Conservation (phyloP, 441 rosid species). For the Adansonia gregorii region DNA sequence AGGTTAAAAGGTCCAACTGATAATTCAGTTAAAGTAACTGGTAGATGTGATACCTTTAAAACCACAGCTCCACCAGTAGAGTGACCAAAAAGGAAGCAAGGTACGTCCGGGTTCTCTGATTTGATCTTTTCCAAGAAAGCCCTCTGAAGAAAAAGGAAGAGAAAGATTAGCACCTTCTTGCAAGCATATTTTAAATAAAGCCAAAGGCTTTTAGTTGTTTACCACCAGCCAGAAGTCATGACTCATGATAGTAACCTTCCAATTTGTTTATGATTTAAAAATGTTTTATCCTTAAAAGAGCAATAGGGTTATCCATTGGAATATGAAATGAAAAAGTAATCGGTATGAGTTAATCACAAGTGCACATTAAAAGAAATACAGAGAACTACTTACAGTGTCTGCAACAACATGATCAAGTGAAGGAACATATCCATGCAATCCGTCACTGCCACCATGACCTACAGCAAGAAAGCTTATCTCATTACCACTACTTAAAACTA, state of each 20-base stretch:
- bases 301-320: conserved; percentile 2
- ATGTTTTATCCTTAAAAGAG: background rate
- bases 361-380: background rate
- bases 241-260: background rate
- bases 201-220: conserved; percentile 6
- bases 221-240: background rate
- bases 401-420: conserved; percentile 91
- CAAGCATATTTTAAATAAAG: background rate
- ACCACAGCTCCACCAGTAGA: conserved; percentile 98
- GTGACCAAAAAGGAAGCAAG: conserved; percentile 98
- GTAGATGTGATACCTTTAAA: conserved; percentile 57
- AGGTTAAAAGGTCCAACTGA: background rate
- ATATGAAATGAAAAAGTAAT: background rate
- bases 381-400: conserved; percentile 63
- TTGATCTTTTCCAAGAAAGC: conserved; percentile 82
- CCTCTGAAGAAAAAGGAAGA: conserved; percentile 46
- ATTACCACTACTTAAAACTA: background rate
- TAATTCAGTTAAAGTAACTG: background rate
- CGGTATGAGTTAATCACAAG: background rate
- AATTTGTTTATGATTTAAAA: background rate
- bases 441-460: conserved; percentile 99
- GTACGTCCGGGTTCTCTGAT: conserved; percentile 73
- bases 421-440: conserved; percentile 97
- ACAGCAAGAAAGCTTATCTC: conserved; percentile 17
- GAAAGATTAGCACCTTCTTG: background rate